Conservation (phyloP, 2,329 filamentous ascomycete genomes). For the Aspergillus floridensis region DNA sequence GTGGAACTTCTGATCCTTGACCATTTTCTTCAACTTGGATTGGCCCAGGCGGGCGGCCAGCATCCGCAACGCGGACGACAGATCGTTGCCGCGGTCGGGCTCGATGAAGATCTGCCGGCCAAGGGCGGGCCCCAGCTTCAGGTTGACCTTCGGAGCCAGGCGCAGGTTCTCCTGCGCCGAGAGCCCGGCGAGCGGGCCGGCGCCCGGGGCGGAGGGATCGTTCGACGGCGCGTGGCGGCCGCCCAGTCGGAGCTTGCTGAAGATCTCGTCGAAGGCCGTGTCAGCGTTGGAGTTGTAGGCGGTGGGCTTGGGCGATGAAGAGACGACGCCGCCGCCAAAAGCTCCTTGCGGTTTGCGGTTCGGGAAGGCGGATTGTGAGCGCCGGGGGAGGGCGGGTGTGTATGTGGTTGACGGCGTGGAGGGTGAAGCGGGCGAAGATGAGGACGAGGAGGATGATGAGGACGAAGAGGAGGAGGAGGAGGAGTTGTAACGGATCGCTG, state of each 20-base stretch:
- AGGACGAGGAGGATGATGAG: neutral
- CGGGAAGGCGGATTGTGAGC: neutral
- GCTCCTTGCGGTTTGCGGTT: conserved; percentile 2
- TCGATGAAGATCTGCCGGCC: conserved; percentile 37
- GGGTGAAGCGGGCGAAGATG: neutral
- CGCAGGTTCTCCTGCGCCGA: conserved; percentile 11
- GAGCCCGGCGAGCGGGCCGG: no score
- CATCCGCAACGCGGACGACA: conserved; percentile 27
- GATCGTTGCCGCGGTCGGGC: conserved; percentile 33
- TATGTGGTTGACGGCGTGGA: no score
- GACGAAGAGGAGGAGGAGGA: conserved; percentile 21
- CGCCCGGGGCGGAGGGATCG: no score
- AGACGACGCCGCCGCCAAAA: neutral
- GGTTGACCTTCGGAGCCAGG: conserved; percentile 27
- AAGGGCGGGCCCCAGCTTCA: conserved; percentile 39
- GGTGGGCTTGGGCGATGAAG: neutral
- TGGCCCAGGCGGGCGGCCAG: conserved; percentile 25
- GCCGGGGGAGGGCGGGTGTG: neutral
- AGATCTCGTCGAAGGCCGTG: conserved; percentile 32
- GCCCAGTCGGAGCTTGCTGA: conserved; percentile 32
- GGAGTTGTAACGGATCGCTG: conserved; percentile 16
- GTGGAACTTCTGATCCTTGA: conserved; percentile 40
- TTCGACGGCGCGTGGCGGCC: neutral
- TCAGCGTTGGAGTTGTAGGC: neutral
- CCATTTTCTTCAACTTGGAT: conserved; percentile 36